Base-by-base conservation (phyloP, 192 early-diverging fungal genomes). In the Dissophora globulifera region DNA sequence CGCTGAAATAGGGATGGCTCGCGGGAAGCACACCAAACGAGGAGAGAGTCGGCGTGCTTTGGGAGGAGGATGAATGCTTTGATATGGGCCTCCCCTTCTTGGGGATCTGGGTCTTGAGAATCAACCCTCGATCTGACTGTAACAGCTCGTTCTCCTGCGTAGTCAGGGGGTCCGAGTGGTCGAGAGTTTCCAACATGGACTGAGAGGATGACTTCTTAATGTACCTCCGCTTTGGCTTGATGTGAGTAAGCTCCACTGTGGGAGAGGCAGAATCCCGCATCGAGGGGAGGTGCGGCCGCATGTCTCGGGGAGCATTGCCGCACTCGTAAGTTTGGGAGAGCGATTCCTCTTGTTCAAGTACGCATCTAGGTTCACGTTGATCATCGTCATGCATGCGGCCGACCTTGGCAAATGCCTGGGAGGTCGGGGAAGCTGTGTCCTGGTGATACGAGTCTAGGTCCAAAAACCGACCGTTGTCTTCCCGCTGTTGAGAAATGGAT, bases 71-170 rank as follows among this genome's bases (percentile, higher is more conserved):
- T 23, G 63, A 38, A 17, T 76, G 72, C 31, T 67, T 66, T 1
- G 72, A 67, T 20, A 76, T 67, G 13, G 72, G 72, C 6, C 72
- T 59, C 11, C 72, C 72, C 31, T 76, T 76, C 31, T 76, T 76
- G 46, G 72, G 72, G 19, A 76, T 76, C 47, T 76, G 72, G 13
- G 72, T 62, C 64, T 67, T 76, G 4, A 67, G 58, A 30, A 76
- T 58, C 10, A 76, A 53, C 1, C 72, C 72, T 1, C 72, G 72
- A 19, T 76, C 72, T n/a, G 71, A 66, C 13, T 65, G 63, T 27
- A 66, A 16, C 15, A 46, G 29, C 11, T 64, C 62, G 4, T 25
- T 56, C 29, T 50, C 23, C 27, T 43, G 38, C 23, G 9, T 32
- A 8, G 45, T 10, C 1, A 32, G 33, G 32, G 55, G 55, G 16